These are phyloP conservation scores for Mediolabrus comicus DNA, from an alignment of 108 stramenopile genomes.

Conservation along the genomic window DNA sequence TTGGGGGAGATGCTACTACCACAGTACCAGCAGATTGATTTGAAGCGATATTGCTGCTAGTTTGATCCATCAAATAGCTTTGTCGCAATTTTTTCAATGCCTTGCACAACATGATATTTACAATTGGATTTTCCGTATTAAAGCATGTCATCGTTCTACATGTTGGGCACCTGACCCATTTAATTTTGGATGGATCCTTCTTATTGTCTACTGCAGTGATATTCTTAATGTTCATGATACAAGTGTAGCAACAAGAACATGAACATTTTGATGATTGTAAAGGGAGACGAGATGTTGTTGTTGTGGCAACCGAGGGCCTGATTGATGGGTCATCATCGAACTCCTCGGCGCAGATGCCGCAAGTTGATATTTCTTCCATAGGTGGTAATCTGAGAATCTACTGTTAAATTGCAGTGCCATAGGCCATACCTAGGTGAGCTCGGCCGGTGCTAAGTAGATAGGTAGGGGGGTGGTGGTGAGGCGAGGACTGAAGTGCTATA, in stretches of 20 bases:
- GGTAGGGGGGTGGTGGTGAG: too few relatives aligned
- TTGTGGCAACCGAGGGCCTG: not conserved
- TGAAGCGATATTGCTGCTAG: too few relatives aligned
- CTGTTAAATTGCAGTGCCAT: too few relatives aligned
- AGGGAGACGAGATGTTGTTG: not conserved
- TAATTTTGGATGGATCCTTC: not conserved
- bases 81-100: too few relatives aligned
- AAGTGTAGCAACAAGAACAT: not conserved
- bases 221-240: not conserved
- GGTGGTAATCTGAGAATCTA: too few relatives aligned
- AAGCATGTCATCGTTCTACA: not conserved
- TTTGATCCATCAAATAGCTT: too few relatives aligned
- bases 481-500: too few relatives aligned
- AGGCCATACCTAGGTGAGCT: too few relatives aligned
- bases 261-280: not conserved
- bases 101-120: not conserved
- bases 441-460: too few relatives aligned
- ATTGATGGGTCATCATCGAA: not conserved
- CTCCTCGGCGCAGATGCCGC: not conserved
- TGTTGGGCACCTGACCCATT: not conserved
- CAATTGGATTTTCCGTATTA: not conserved
- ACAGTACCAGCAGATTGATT: too few relatives aligned
- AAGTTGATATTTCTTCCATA: too few relatives aligned
- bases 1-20: too few relatives aligned
- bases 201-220: not conserved